Percentiles rank a stretch among this genome's conserved stretches.
Conservation (phyloP, 768 basidiomycete species). For the Leccinum disarticulatum region DNA sequence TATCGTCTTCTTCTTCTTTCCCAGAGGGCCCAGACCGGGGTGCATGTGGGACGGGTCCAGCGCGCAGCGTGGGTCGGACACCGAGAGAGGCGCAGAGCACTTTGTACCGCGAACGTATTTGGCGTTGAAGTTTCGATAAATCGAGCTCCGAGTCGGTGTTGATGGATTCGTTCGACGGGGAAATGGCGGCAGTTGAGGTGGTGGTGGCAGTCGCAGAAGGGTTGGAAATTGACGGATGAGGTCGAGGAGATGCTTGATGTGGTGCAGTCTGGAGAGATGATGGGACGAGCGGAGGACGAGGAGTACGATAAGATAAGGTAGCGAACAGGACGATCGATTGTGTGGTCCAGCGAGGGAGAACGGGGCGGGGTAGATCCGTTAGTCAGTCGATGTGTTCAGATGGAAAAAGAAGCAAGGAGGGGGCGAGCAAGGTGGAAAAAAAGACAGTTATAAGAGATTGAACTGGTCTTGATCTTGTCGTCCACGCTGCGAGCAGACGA, state of each 20-base stretch:
- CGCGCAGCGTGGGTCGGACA: slow-evolving; percentile 49
- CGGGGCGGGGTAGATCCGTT: neutral
- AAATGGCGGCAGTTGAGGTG: too few relatives aligned
- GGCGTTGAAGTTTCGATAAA: slow-evolving; percentile 71
- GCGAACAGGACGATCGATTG: neutral
- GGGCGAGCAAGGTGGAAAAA: too few relatives aligned
- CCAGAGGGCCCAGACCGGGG: neutral
- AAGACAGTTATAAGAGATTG: neutral
- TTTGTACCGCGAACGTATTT: slow-evolving; percentile 87
- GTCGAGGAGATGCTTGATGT: slow-evolving; percentile 67
- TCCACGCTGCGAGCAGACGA: slow-evolving; percentile 41
- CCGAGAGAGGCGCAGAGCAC: slow-evolving; percentile 82
- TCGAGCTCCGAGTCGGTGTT: slow-evolving; percentile 50
- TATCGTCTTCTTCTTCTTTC: neutral
- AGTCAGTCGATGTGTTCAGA: neutral
- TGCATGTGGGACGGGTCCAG: slow-evolving; percentile 5
- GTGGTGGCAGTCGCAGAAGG: slow-evolving; percentile 44
- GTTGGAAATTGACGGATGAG: slow-evolving; percentile 76
- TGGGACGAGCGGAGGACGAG: neutral
- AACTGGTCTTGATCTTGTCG: slow-evolving; percentile 9
- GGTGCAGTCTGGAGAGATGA: slow-evolving; percentile 44
- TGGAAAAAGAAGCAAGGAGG: too few relatives aligned
- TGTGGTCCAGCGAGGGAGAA: neutral
- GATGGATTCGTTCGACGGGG: slow-evolving; percentile 12
- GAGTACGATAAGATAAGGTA: too few relatives aligned